Conservation (phyloP, 148 eudicot genomes). For the Rhododendron simsii region DNA sequence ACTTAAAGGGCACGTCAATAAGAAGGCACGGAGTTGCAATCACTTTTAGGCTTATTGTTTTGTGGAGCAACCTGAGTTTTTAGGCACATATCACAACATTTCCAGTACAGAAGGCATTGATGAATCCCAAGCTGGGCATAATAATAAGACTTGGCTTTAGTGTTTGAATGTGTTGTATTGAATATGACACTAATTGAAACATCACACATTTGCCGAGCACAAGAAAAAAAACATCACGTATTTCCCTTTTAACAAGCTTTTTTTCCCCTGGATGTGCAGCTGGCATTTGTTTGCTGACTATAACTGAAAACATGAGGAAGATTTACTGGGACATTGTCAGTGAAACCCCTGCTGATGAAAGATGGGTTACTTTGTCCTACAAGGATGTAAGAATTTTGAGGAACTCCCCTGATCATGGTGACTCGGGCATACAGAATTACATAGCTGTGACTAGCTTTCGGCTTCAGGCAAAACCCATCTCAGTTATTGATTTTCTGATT, state of each 20-base stretch:
- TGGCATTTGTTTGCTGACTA: background rate
- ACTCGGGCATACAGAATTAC: background rate
- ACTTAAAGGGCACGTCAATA: background rate
- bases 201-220: too few species aligned
- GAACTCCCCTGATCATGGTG: background rate
- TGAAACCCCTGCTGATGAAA: background rate
- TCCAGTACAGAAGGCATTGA: background rate
- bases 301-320: background rate
- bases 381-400: background rate
- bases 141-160: background rate
- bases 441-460: background rate
- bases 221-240: background rate
- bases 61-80: background rate
- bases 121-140: background rate
- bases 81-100: background rate
- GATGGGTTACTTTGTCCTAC: background rate
- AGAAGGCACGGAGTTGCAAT: background rate
- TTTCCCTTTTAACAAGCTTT: background rate
- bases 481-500: background rate
- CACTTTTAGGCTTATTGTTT: background rate
- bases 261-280: background rate
- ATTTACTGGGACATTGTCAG: background rate
- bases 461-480: background rate
- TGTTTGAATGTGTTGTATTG: background rate
- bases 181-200: background rate